A percentile compares a stretch with the other conserved stretches of the same genome.
Evolutionary conservation across 441 rosid species (phyloP).

Genomic region (Adansonia gregorii): DNA sequence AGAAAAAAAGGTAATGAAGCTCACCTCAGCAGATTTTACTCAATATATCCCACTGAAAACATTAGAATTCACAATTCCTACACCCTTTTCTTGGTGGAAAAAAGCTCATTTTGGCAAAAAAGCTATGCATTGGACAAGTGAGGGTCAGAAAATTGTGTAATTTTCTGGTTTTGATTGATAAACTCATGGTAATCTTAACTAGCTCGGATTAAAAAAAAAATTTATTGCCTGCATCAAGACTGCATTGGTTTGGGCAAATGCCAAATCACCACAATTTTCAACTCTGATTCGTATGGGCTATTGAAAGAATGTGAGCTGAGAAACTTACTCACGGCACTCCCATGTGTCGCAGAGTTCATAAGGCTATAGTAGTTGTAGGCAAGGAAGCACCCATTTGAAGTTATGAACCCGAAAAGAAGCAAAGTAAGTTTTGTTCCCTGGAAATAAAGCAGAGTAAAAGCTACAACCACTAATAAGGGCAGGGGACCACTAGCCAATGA

Average conservation of each 20-base stretch:
- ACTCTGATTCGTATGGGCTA: neutral
- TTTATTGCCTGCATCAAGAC: neutral
- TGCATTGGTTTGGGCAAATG: neutral
- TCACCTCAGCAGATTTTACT: neutral
- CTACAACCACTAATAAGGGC: neutral
- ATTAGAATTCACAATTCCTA: neutral
- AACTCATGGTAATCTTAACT: neutral
- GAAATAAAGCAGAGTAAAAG: neutral
- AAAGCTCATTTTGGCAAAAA: neutral
- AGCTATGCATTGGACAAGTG: neutral
- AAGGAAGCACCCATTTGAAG: neutral
- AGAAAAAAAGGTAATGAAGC: neutral
- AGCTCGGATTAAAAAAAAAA: neutral
- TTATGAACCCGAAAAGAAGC: neutral
- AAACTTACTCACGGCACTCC: neutral
- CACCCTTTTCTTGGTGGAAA: neutral
- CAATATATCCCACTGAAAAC: neutral
- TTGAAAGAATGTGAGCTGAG: neutral
- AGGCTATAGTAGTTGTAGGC: neutral
- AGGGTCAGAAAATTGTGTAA: neutral
- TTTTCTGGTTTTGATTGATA: neutral
- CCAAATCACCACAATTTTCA: neutral
- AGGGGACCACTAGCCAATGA: neutral
- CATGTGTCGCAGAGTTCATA: neutral
- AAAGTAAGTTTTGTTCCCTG: neutral